Evolutionary conservation across 208 protist species (phyloP).

Genomic region (Strigomonas galati): DNA sequence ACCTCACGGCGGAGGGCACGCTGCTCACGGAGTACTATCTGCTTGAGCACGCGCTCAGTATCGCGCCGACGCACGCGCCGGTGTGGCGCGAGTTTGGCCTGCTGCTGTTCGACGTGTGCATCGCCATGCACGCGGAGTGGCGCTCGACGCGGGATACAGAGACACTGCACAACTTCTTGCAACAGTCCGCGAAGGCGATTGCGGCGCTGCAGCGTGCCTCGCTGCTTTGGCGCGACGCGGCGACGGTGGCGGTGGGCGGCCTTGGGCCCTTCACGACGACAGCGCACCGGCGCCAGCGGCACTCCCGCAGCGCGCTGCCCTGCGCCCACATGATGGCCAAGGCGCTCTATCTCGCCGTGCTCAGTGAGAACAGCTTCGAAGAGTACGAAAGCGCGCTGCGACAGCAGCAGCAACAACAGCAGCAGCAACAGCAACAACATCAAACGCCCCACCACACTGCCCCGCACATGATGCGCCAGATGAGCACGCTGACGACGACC

Average conservation of each 20-base stretch:
- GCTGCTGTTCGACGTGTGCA: constrained; percentile 81
- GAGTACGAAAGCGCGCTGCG: constrained; percentile 16
- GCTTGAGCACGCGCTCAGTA: constrained; percentile 68
- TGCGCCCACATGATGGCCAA: constrained; percentile 70
- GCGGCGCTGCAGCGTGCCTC: constrained; percentile 71
- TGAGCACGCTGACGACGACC: constrained; percentile 1
- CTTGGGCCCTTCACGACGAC: constrained; percentile 66
- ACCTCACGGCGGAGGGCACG: constrained; percentile 36
- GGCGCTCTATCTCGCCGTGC: constrained; percentile 63
- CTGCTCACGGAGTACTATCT: constrained; percentile 80
- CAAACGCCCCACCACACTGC: neutral
- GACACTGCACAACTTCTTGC: constrained; percentile 75
- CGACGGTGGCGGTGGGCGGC: constrained; percentile 46
- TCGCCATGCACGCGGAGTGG: constrained; percentile 84
- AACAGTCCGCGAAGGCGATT: constrained; percentile 77
- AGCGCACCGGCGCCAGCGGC: constrained; percentile 48
- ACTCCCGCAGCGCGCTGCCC: constrained; percentile 67
- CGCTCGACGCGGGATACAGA: constrained; percentile 48
- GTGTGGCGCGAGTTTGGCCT: constrained; percentile 86
- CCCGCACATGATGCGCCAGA: neutral
- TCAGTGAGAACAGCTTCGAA: constrained; percentile 37
- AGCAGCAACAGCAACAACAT: neutral
- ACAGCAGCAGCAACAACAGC: constrained; percentile 3
- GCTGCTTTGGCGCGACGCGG: constrained; percentile 65
- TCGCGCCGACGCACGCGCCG: constrained; percentile 22